phyloP scores from a whole-genome alignment of 306 rosid species.

The Ziziphus jujuba region DNA sequence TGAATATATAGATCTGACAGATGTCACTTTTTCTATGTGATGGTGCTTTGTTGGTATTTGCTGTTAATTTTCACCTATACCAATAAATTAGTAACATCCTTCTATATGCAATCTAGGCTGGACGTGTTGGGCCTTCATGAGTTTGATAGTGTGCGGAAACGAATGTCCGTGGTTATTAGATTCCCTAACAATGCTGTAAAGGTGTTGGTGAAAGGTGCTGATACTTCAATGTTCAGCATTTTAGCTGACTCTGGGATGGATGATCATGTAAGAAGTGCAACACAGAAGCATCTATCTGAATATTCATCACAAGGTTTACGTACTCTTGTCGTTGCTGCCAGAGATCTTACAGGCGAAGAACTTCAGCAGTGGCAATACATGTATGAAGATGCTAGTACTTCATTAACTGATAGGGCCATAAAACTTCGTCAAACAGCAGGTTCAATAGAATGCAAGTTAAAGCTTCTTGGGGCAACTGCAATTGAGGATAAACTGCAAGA shows the following conservation, averaged over 20 bases:
- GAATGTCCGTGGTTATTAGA: slow-evolving; percentile 95
- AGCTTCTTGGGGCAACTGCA: slow-evolving; percentile 87
- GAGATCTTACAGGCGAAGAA: slow-evolving; percentile 70
- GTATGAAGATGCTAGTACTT: slow-evolving; percentile 93
- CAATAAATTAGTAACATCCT: slow-evolving; percentile 10
- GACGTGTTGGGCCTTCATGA: slow-evolving; percentile 96
- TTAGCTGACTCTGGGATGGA: slow-evolving; percentile 44
- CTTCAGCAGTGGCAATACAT: slow-evolving; percentile 79
- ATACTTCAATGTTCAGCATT: slow-evolving; percentile 75
- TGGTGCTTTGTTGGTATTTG: not conserved
- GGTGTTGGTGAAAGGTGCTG: slow-evolving; percentile 99
- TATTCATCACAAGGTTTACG: slow-evolving; percentile 86
- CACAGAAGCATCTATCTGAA: slow-evolving; percentile 71
- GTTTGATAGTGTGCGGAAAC: slow-evolving; percentile 93
- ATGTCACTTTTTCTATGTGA: not conserved
- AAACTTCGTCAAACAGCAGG: slow-evolving; percentile 81
- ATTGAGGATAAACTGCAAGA: slow-evolving; percentile 98
- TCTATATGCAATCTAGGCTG: slow-evolving; percentile 58
- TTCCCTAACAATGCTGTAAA: slow-evolving; percentile 74
- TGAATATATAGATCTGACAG: too few relatives aligned
- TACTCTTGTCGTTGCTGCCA: slow-evolving; percentile 84
- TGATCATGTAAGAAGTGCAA: slow-evolving; percentile 37
- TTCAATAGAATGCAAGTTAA: slow-evolving; percentile 70
- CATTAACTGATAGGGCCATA: slow-evolving; percentile 69
- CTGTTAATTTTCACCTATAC: not conserved